phyloP scores from a whole-genome alignment of 2,329 filamentous ascomycete genomes.

The Curvularia lunata region DNA sequence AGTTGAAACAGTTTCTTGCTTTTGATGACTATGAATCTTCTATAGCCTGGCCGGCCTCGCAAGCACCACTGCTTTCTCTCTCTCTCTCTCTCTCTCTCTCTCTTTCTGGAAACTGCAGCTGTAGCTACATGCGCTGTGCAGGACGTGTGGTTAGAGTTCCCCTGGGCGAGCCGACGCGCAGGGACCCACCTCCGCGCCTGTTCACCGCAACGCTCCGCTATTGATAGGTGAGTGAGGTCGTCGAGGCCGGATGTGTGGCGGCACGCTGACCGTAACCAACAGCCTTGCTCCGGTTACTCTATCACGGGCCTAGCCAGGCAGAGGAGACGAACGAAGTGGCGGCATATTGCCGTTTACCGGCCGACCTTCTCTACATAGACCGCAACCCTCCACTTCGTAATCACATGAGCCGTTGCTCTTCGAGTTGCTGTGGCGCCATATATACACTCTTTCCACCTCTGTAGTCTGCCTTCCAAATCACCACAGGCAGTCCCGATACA shows the following conservation, averaged over 20 bases:
- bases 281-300: conserved; percentile 10
- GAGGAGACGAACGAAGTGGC: conserved; percentile 27
- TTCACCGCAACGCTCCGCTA: conserved; percentile 23
- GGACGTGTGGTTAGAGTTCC: conserved; percentile 7
- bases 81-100: background rate
- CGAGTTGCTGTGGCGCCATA: conserved; percentile 1
- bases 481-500: conserved; percentile 3
- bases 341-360: conserved; percentile 38
- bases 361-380: conserved; percentile 19
- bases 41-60: background rate
- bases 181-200: conserved; percentile 20
- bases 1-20: conserved; percentile 1
- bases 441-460: conserved; percentile 1
- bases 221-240: conserved; percentile 15
- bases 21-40: background rate
- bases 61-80: background rate
- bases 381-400: conserved; percentile 14
- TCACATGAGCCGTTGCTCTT: conserved; percentile 5
- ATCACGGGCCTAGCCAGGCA: conserved; percentile 9
- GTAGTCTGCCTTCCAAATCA: conserved; percentile 6
- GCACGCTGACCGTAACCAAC: conserved; percentile 5
- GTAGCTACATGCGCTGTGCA: conserved; percentile 7
- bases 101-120: background rate
- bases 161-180: conserved; percentile 15
- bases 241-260: background rate